Percentiles rank a stretch among this genome's conserved stretches.
phyloP scores from a whole-genome alignment of 345 rosid species.

The Corymbia maculata region DNA sequence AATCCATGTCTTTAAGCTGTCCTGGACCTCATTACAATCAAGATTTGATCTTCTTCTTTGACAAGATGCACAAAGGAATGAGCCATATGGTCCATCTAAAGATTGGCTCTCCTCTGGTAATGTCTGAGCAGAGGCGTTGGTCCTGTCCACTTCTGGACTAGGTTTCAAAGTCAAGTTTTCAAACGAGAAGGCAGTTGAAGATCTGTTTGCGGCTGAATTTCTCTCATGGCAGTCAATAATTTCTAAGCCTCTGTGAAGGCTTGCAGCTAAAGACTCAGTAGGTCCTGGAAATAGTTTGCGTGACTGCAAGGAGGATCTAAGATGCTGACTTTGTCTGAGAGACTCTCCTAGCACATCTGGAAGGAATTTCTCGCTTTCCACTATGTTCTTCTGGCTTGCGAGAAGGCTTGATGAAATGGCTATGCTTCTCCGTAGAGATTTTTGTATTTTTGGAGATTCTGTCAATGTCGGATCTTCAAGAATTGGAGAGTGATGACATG shows the following conservation, averaged over 20 bases:
- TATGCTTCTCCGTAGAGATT: constrained; percentile 53
- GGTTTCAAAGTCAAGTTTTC: constrained; percentile 66
- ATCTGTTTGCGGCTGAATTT: constrained; percentile 43
- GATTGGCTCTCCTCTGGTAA: constrained; percentile 17
- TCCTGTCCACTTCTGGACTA: constrained; percentile 42
- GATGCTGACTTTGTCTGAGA: constrained; percentile 38
- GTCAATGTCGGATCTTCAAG: constrained; percentile 76
- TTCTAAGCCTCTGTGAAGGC: constrained; percentile 87
- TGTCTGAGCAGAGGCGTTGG: constrained; percentile 32
- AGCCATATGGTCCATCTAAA: constrained; percentile 18
- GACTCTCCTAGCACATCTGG: constrained; percentile 16
- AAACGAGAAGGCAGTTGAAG: constrained; percentile 68
- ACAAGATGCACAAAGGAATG: constrained; percentile 63
- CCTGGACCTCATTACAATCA: constrained; percentile 22
- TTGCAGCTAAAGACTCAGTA: constrained; percentile 83
- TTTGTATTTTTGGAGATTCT: constrained; percentile 85
- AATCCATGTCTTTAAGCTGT: constrained; percentile 48
- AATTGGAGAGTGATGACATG: constrained; percentile 38
- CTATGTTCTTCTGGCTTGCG: constrained; percentile 36
- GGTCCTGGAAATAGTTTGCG: constrained; percentile 65
- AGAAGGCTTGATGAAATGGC: constrained; percentile 37
- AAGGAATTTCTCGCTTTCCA: constrained; percentile 25
- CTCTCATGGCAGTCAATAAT: constrained; percentile 62
- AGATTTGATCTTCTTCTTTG: constrained; percentile 27
- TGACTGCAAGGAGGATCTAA: constrained; percentile 63